Base-by-base conservation (phyloP, 768 basidiomycete species). In the Lactarius psammicola region DNA sequence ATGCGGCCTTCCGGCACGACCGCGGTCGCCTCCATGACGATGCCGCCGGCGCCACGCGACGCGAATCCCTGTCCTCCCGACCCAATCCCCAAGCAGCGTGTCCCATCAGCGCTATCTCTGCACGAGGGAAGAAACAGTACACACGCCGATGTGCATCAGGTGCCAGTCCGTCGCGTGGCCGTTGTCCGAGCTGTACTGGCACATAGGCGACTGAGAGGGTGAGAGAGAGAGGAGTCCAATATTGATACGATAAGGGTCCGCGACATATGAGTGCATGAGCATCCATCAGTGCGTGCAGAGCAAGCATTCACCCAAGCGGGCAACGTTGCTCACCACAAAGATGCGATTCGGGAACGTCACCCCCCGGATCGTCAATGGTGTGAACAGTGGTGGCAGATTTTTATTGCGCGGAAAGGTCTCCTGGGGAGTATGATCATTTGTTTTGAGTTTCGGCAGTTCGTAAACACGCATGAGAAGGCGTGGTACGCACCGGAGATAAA, bases 91-190 rank as follows among this genome's bases (percentile, higher is more conserved):
- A 26, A 28, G 23, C 13, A 15, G 13, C 23, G 26, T 51, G 13
- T 26, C 26, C 13, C 2, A 26, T 51, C 36, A 18, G 51, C 13
- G 53, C 3, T 11, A 55, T 30, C 10, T 31, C 18, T n/a, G 10
- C 4, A 26, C 26, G 31, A 4, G 31, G 54, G 54, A 18, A 30
- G 15, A 31, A 36, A 20, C 38, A 1, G 30, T 34, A 74, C 74
- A 70, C 67, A 84, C 85, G 1, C 89, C 89, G 38, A 90, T 80
- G 72, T 94, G 90, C 20, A 92, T 89, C 4, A 93, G 75, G 74
- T 94, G 93, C 86, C 88, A 93, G 68, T 92, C 88, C 1, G 91
- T 92, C 4, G 86, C 85, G 70, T 89, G 85, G 0, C 92, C 92
- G 59, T 87, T 77, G 54, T 89, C 83, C 10, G 86, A 80, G 64